Conservation (phyloP, 371 early-diverging fungal genomes). For the Mucor saturninus region DNA sequence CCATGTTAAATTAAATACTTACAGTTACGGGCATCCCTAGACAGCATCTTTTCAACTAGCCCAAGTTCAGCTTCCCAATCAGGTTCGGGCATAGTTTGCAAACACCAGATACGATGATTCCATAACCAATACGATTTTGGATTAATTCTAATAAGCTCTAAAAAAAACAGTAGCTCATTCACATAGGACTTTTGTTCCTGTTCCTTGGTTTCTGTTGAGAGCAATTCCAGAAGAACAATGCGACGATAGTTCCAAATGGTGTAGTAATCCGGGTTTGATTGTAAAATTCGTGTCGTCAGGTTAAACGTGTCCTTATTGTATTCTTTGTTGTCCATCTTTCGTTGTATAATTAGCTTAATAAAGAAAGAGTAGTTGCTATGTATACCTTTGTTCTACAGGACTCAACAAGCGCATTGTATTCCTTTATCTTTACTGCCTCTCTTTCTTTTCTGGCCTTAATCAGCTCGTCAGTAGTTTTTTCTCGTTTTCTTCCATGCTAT, state of each 20-base stretch:
- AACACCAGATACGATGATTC: constrained; percentile 93
- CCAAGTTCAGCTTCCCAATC: constrained; percentile 82
- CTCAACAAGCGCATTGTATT: constrained; percentile 51
- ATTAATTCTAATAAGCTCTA: constrained; percentile 67
- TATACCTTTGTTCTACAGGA: constrained; percentile 38
- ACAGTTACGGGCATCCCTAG: constrained; percentile 92
- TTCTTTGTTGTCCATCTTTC: constrained; percentile 34
- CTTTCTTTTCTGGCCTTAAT: constrained; percentile 38
- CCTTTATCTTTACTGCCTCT: constrained; percentile 55
- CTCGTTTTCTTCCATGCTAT: constrained; percentile 58
- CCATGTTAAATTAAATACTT: constrained; percentile 32
- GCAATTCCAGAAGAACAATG: constrained; percentile 43
- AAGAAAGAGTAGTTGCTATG: background rate
- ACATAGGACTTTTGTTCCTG: constrained; percentile 43
- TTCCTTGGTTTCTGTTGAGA: background rate
- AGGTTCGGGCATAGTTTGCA: constrained; percentile 74
- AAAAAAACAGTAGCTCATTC: constrained; percentile 69
- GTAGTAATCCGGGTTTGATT: constrained; percentile 87
- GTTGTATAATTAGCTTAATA: background rate
- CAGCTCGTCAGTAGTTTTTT: constrained; percentile 45
- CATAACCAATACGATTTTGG: constrained; percentile 95
- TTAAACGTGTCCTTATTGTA: constrained; percentile 60
- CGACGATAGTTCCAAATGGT: constrained; percentile 92
- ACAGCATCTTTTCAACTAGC: constrained; percentile 78
- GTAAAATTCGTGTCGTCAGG: constrained; percentile 73